These are phyloP conservation scores for Populus davidiana DNA, from an alignment of 345 rosid genomes.

Conservation along the genomic window DNA sequence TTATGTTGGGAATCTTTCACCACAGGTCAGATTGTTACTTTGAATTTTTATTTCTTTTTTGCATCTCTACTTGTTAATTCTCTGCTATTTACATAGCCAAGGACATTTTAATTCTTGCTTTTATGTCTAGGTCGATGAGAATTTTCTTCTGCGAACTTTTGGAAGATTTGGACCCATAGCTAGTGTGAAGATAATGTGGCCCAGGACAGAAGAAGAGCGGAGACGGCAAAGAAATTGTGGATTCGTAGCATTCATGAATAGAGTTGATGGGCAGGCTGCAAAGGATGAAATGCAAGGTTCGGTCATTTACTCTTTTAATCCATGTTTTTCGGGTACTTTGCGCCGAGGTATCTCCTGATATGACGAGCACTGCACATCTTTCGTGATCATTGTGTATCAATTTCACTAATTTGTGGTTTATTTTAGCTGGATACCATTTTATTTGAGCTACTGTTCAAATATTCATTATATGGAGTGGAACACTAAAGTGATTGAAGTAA, in stretches of 20 bases:
- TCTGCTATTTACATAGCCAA: neutral
- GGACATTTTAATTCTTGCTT: constrained; percentile 1
- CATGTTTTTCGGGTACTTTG: neutral
- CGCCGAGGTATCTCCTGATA: neutral
- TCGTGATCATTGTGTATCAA: neutral
- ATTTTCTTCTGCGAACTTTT: constrained; percentile 92
- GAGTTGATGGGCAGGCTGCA: constrained; percentile 99
- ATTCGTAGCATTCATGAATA: constrained; percentile 94
- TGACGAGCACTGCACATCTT: neutral
- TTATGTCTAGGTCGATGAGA: constrained; percentile 82
- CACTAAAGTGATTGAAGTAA: neutral
- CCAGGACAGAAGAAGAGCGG: constrained; percentile 94
- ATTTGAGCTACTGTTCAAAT: neutral
- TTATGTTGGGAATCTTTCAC: constrained; percentile 96
- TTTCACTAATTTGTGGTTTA: neutral
- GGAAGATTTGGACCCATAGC: constrained; percentile 99
- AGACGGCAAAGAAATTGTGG: constrained; percentile 96
- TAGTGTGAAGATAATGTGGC: constrained; percentile 99
- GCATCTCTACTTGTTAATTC: neutral
- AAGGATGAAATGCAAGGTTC: constrained; percentile 99
- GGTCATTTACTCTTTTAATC: neutral
- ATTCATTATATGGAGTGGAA: neutral
- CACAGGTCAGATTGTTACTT: constrained; percentile 49
- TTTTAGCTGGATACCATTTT: neutral
- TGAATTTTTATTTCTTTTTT: constrained; percentile 6